Conservation (phyloP, 306 rosid species). For the Bauhinia variegata region DNA sequence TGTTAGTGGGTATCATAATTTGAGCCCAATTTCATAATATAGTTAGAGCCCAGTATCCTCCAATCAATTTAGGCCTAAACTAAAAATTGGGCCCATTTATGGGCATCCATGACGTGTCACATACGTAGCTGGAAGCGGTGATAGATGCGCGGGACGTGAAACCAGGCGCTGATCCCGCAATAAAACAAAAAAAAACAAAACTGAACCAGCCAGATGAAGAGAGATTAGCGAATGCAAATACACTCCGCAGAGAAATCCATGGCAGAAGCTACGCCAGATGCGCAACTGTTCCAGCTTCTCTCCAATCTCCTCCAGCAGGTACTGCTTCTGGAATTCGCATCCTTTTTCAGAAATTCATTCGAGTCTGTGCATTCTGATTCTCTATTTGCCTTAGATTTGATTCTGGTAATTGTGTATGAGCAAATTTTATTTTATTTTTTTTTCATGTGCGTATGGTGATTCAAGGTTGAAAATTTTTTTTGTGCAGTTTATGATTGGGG, state of each 20-base stretch:
- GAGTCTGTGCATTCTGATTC: not conserved
- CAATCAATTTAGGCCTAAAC: no score
- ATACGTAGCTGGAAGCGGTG: not conserved
- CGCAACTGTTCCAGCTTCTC: conserved; percentile 80
- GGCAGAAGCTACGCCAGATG: conserved; percentile 72
- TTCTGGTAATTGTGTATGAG: not conserved
- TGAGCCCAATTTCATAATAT: no score
- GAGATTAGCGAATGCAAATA: not conserved
- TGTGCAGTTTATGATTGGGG: conserved; percentile 24
- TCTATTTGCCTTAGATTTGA: not conserved
- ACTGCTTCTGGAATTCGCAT: not conserved
- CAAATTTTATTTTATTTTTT: no score
- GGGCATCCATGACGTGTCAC: not conserved
- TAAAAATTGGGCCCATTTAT: not conserved
- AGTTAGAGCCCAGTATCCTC: no score
- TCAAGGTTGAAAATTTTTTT: not conserved
- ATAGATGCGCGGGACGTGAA: conserved; percentile 15
- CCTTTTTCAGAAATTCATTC: not conserved
- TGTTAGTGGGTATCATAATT: no score
- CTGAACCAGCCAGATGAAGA: not conserved
- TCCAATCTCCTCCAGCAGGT: conserved; percentile 82
- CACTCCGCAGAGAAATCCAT: conserved; percentile 33
- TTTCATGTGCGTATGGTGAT: conserved; percentile 10
- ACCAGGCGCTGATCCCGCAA: not conserved
- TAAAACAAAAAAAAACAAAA: no score